Evolutionary conservation across 2,329 filamentous ascomycete genomes (phyloP), one percentile per base, ranked within the genome.

Genomic region (Arthrobotrys musiformis): DNA sequence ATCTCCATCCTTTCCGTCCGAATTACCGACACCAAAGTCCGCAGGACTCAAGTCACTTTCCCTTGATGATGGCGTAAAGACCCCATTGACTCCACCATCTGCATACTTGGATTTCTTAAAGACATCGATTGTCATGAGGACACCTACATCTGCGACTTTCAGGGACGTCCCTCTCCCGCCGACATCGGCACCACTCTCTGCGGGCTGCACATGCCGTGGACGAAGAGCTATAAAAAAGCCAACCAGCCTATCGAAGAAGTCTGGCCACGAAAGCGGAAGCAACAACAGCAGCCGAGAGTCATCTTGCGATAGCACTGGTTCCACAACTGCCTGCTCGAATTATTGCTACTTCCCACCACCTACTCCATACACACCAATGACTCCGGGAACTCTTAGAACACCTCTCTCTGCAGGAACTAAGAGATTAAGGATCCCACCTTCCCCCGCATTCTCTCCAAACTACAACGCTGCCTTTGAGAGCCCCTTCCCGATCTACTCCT

Each of bases 71-170:
- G 84, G 86, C 50, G 84, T 89, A 72, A 91, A 90, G 85, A 97
- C 94, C 3, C 94, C 94, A 58, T 97, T 98, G 83, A 96, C 92
- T 62, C 94, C 94, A 63, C 94, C 94, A 2, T 87, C 89, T 22
- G 94, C 94, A 72, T 98, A 98, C 83, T 91, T 93, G 80, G 93
- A 98, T 82, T 98, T 97, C 82, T 90, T 98, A 79, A 94, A 93
- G 85, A 90, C 90, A 76, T 89, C 96, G 84, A 91, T 91, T 17
- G 86, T 93, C 73, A 89, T 90, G 82, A 93, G 90, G 79, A 92
- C 92, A 7, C 85, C 88, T 54, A 86, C 88, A 56, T 88, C 90
- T 44, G 85, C 78, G 46, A 56, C 80, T 50, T 61, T 85, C 61
- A 85, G 85, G 73, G 87, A 86, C 80, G 87, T 88, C 79, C 82